Evolutionary conservation across 208 protist genomes (phyloP).

Genomic region (Acanthamoeba lenticulata): DNA sequence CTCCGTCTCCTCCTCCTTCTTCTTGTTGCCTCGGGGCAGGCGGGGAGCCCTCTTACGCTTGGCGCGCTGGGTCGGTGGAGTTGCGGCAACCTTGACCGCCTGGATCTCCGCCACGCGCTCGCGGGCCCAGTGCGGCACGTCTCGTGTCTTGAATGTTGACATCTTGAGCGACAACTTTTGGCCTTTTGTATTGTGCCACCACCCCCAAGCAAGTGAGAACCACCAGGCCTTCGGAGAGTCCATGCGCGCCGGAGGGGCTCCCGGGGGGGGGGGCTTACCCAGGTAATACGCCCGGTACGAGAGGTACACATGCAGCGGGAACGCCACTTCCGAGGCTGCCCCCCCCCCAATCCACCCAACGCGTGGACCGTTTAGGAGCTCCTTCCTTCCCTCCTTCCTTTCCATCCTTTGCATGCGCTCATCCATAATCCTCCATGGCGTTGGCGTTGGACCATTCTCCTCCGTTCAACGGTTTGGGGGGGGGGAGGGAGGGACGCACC

Average conservation of each 20-base stretch:
- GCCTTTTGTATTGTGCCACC: no score
- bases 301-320: not conserved
- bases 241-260: not conserved
- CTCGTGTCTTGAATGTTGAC: conserved; percentile 17
- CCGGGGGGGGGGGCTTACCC: not conserved
- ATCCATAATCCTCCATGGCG: no score
- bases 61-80: not conserved
- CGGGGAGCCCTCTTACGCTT: not conserved
- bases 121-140: conserved; percentile 3
- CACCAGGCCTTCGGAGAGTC: no score
- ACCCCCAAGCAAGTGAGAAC: no score
- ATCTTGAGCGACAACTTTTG: conserved; percentile 35
- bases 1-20: not conserved
- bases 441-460: no score
- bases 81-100: not conserved
- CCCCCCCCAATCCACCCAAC: no score
- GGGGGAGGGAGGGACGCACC: not conserved
- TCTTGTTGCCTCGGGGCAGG: not conserved
- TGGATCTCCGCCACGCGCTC: not conserved
- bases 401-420: no score
- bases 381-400: no score
- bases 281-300: conserved; percentile 22
- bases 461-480: no score
- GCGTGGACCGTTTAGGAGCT: no score
- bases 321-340: not conserved